These are phyloP conservation scores for bread wheat (Triticum aestivum) DNA, from an alignment of 176 grass and related monocot genomes.

Conservation along the genomic window DNA sequence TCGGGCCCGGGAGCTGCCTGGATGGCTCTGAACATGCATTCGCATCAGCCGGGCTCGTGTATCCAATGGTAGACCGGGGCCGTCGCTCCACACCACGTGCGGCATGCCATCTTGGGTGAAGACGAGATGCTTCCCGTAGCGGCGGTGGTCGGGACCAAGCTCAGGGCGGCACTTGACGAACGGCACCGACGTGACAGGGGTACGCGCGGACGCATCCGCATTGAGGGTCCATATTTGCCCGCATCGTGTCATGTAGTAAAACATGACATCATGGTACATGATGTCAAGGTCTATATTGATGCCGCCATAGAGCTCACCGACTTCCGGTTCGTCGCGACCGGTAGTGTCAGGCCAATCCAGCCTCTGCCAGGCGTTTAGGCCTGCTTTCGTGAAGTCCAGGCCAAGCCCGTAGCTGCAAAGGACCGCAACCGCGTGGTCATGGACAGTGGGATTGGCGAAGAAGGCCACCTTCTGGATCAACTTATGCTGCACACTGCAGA, in stretches of 20 bases:
- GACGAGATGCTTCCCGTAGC: too few relatives aligned
- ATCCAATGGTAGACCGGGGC: too few relatives aligned
- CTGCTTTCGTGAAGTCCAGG: background rate
- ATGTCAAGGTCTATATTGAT: conserved; percentile 14
- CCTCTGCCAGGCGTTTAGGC: background rate
- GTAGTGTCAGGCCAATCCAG: background rate
- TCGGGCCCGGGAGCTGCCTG: too few relatives aligned
- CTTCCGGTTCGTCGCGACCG: too few relatives aligned
- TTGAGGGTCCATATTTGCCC: background rate
- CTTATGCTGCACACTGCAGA: background rate
- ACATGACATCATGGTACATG: background rate
- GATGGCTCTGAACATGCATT: too few relatives aligned
- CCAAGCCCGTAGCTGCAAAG: background rate
- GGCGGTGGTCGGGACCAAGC: too few relatives aligned
- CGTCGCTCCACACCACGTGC: too few relatives aligned
- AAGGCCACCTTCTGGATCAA: conserved; percentile 8
- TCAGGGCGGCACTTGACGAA: background rate
- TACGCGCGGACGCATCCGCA: background rate
- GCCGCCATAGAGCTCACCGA: background rate
- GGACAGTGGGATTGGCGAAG: background rate
- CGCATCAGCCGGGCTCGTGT: too few relatives aligned
- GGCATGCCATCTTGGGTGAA: too few relatives aligned
- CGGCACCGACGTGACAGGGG: background rate
- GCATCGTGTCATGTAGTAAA: conserved; percentile 9
- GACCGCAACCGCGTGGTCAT: background rate